Conservation (phyloP, 2,329 filamentous ascomycete genomes). For the Keithomyces neogunnii region DNA sequence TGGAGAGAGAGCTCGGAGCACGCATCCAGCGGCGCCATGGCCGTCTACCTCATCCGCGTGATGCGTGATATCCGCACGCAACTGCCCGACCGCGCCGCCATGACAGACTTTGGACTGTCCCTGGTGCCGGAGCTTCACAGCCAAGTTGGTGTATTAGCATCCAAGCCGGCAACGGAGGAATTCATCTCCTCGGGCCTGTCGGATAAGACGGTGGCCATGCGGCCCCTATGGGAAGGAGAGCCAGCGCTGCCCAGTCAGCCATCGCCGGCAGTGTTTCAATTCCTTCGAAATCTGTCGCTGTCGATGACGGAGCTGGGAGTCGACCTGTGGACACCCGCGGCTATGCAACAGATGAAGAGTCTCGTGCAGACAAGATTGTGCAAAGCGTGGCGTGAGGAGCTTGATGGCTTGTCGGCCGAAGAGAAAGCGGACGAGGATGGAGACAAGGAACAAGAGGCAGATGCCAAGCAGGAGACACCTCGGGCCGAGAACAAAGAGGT, state of each 20-base stretch:
- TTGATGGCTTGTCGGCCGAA: slow-evolving; percentile 21
- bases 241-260: slow-evolving; percentile 71
- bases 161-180: slow-evolving; percentile 38
- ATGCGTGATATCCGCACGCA: slow-evolving; percentile 65
- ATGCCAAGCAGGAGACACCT: slow-evolving; percentile 7
- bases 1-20: slow-evolving; percentile 38
- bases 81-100: slow-evolving; percentile 43
- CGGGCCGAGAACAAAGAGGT: slow-evolving; percentile 34
- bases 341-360: slow-evolving; percentile 55
- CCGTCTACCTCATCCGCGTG: slow-evolving; percentile 63
- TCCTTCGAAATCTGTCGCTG: slow-evolving; percentile 56
- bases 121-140: slow-evolving; percentile 58
- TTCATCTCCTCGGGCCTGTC: slow-evolving; percentile 34
- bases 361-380: slow-evolving; percentile 42
- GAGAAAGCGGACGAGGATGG: slow-evolving; percentile 2
- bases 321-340: slow-evolving; percentile 73
- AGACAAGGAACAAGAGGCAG: slow-evolving; percentile 6
- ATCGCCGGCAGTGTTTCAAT: slow-evolving; percentile 63
- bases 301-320: slow-evolving; percentile 63
- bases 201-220: slow-evolving; percentile 45
- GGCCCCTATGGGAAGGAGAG: slow-evolving; percentile 71
- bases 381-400: slow-evolving; percentile 35
- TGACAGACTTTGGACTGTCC: slow-evolving; percentile 48
- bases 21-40: slow-evolving; percentile 41
- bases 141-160: slow-evolving; percentile 47